A percentile compares a stretch with the other conserved stretches of the same genome.
Evolutionary conservation across 2,329 filamentous ascomycete genomes (phyloP).

Genomic region (Aureobasidium sp.): DNA sequence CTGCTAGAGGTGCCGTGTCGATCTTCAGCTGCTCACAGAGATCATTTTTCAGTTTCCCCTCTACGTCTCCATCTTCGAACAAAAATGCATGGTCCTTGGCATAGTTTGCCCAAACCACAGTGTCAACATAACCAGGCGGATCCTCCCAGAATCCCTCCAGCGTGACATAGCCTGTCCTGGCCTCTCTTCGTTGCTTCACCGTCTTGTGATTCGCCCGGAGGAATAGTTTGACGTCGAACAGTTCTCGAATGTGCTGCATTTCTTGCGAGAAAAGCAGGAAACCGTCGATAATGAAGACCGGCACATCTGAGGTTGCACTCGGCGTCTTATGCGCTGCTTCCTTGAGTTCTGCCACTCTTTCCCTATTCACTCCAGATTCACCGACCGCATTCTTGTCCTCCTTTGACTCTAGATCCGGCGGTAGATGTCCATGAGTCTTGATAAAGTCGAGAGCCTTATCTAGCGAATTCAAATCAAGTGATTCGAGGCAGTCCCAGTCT

Average conservation of each 20-base stretch:
- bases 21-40: constrained; percentile 29
- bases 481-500: constrained; percentile 87
- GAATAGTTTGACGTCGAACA: constrained; percentile 72
- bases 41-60: constrained; percentile 46
- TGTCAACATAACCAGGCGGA: constrained; percentile 87
- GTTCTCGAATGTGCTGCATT: constrained; percentile 44
- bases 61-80: constrained; percentile 62
- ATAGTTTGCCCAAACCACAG: constrained; percentile 95
- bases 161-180: constrained; percentile 69
- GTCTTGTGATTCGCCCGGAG: constrained; percentile 59
- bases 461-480: constrained; percentile 66
- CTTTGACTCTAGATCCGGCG: constrained; percentile 46
- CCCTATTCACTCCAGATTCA: constrained; percentile 34
- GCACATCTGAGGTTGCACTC: constrained; percentile 18
- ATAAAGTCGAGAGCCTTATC: constrained; percentile 62
- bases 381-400: constrained; percentile 51
- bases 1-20: constrained; percentile 24
- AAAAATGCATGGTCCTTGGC: constrained; percentile 73
- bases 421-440: constrained; percentile 56
- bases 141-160: constrained; percentile 87
- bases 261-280: constrained; percentile 72
- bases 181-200: constrained; percentile 59
- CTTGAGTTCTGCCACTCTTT: constrained; percentile 25
- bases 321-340: constrained; percentile 17
- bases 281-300: constrained; percentile 72